Percentiles rank a stretch among this genome's conserved stretches.
phyloP scores from a whole-genome alignment of 768 basidiomycete genomes.

The Hypholoma sublateritium region DNA sequence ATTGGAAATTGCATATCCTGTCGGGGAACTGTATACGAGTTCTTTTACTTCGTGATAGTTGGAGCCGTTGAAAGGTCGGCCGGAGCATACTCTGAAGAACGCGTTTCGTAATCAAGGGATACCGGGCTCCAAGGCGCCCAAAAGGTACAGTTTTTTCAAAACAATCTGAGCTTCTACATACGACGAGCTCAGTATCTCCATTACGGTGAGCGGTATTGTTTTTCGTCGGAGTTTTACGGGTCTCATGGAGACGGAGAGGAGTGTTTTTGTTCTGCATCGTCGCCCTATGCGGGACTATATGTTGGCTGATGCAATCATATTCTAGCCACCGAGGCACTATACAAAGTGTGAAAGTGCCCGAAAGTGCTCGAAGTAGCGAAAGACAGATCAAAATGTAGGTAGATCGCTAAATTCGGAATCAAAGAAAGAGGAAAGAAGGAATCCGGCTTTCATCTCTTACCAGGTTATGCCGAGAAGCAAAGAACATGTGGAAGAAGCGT shows the following conservation, averaged over 20 bases:
- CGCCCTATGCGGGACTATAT: not conserved
- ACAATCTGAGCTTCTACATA: not conserved
- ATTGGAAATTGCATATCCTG: constrained; percentile 31
- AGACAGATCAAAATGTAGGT: not conserved
- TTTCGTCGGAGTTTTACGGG: not conserved
- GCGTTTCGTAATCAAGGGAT: not conserved
- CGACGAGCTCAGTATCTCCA: not conserved
- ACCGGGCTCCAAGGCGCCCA: not conserved
- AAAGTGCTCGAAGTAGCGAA: not conserved
- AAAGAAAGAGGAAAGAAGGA: not conserved
- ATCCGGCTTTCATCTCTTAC: not conserved
- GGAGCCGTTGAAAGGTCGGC: constrained; percentile 18
- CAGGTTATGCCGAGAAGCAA: not conserved
- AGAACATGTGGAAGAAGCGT: not conserved
- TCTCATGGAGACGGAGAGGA: not conserved
- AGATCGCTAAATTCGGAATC: not conserved
- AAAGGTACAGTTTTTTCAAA: no score
- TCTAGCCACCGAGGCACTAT: not conserved
- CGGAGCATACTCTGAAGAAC: constrained; percentile 17
- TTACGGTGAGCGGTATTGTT: not conserved
- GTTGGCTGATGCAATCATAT: not conserved
- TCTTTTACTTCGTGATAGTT: constrained; percentile 10
- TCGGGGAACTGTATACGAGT: constrained; percentile 13
- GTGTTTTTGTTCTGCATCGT: not conserved
- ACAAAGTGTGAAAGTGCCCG: not conserved